Conservation (phyloP, 78 protist genomes). For the Paratrimastix pyriformis region DNA sequence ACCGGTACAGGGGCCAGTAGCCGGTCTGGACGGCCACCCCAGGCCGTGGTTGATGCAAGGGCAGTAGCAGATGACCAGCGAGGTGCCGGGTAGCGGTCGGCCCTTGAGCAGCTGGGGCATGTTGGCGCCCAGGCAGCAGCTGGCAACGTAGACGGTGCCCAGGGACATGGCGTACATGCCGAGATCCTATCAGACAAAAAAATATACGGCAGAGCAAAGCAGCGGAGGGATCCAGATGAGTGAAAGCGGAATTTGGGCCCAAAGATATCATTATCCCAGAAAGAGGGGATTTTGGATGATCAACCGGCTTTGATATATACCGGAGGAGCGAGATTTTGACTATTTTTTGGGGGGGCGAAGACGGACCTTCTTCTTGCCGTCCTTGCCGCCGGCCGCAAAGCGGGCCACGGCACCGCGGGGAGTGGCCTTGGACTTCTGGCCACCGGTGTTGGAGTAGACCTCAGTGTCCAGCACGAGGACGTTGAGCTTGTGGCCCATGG, state of each 20-base stretch:
- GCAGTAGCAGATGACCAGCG: constrained; percentile 44
- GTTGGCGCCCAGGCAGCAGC: constrained; percentile 38
- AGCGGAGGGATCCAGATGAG: no score
- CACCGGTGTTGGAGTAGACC: constrained; percentile 60
- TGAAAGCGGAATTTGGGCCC: no score
- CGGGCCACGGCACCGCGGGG: constrained; percentile 36
- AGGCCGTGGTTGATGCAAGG: constrained; percentile 50
- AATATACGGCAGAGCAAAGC: no score
- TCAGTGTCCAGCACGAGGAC: constrained; percentile 66
- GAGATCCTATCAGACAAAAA: no score
- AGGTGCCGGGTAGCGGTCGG: constrained; percentile 41
- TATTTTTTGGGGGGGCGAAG: no score
- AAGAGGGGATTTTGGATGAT: no score
- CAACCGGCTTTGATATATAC: no score
- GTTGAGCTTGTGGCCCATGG: constrained; percentile 59
- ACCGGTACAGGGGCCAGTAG: constrained; percentile 69
- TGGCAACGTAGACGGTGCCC: constrained; percentile 69
- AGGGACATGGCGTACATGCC: constrained; percentile 62
- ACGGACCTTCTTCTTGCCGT: constrained; percentile 43
- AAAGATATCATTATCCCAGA: no score
- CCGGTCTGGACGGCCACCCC: constrained; percentile 55
- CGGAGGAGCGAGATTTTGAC: no score
- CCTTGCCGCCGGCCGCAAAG: constrained; percentile 48
- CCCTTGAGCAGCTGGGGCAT: constrained; percentile 25
- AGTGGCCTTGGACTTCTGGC: constrained; percentile 50